phyloP scores from a whole-genome alignment of 768 basidiomycete genomes.

The Pulveroboletus sp. region DNA sequence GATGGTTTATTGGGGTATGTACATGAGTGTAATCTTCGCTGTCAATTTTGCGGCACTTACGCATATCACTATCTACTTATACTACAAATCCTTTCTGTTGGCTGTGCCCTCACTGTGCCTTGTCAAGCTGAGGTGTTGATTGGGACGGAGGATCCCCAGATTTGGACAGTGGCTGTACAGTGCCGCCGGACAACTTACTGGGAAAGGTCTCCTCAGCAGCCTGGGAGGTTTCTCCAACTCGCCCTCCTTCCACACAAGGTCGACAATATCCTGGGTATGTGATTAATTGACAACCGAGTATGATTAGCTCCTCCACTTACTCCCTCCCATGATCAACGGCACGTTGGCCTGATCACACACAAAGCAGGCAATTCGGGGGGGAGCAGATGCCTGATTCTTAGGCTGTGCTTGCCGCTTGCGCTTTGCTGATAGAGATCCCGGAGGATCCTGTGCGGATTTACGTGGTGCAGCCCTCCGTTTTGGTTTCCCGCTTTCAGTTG shows the following conservation, averaged over 20 bases:
- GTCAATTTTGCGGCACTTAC: slow-evolving; percentile 1
- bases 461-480: slow-evolving; percentile 36
- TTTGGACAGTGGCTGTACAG: slow-evolving; percentile 4
- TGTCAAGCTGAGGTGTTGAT: slow-evolving; percentile 1
- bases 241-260: slow-evolving; percentile 59
- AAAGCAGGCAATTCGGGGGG: slow-evolving; percentile 51
- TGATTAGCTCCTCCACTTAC: slow-evolving; percentile 41
- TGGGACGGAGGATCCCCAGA: background rate
- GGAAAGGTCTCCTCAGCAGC: background rate
- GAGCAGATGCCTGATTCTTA: slow-evolving; percentile 32
- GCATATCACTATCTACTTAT: slow-evolving; percentile 13
- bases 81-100: background rate
- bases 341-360: slow-evolving; percentile 67
- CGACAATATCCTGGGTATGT: slow-evolving; percentile 59
- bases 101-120: background rate
- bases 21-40: slow-evolving; percentile 23
- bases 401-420: slow-evolving; percentile 38
- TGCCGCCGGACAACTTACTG: slow-evolving; percentile 1
- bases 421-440: slow-evolving; percentile 32
- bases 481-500: slow-evolving; percentile 34
- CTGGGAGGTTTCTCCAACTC: slow-evolving; percentile 33
- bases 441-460: slow-evolving; percentile 27
- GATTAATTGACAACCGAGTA: background rate
- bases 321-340: slow-evolving; percentile 72
- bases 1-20: slow-evolving; percentile 61